Base-by-base conservation (phyloP, 306 rosid species). In the Sicyos baderoa region DNA sequence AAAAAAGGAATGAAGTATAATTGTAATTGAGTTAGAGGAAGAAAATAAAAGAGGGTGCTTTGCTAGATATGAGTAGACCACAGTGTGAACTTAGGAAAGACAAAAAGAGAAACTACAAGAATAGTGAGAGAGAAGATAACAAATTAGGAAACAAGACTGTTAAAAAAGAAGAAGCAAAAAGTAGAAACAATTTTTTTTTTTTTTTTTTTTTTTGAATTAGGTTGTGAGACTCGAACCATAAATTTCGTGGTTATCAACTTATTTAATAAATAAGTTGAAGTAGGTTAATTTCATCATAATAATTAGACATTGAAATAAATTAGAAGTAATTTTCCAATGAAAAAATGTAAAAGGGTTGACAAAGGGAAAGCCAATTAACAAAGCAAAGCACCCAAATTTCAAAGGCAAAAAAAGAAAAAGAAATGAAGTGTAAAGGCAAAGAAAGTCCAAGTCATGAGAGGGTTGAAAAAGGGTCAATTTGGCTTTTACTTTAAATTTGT, bases 321-420 rank as follows among this genome's bases (percentile, higher is more conserved):
- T 35, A 4, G 42, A 25, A 29, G 42, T 7, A 58, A 58, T 27
- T 55, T 56, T 16, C 62, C 68, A 82, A 74, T 25, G 79, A 73
- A 76, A 40, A 73, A 19, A 68, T 45, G 86, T 79, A 74, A 77
- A 83, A 72, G 76, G 70, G 70, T 21, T 5, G 21, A 60, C 77
- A 59, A 54, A 54, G 59, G 4, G 4, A 27, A 9, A 81, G 67
- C 72, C 75, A 77, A 73, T 11, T 55, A 60, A 75, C 37, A 67
- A 25, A 6, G 19, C 13, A 23, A 51, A 40, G 9, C 9, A 60
- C 10, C 4, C 19, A 51, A 58, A 58, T 27, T 58, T 58, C 19
- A 58, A 58, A 58, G 9, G 5, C 61, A 56, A 56, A 29, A 29
- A 29, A 29, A 29, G 35, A 29, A 29, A 23, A 11, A 37, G 6